Percentiles rank a stretch among this genome's conserved stretches.
These are phyloP conservation scores for Blastobotrys attinorum DNA, from an alignment of 805 yeast genomes.

Conservation along the genomic window DNA sequence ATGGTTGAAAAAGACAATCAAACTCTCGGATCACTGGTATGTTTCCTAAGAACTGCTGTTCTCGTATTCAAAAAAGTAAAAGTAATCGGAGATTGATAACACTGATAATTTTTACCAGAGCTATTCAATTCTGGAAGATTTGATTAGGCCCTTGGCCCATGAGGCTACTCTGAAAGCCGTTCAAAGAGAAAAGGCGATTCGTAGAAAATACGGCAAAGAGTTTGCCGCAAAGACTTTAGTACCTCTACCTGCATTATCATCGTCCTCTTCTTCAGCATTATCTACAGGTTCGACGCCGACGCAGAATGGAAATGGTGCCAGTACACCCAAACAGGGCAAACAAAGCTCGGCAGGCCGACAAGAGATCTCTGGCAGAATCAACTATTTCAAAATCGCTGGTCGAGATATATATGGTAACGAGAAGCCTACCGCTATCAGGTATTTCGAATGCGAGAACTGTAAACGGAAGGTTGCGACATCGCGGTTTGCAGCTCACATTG, in stretches of 20 bases:
- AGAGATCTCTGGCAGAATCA: slow-evolving; percentile 19
- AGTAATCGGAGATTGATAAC: too few species aligned
- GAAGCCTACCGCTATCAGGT: slow-evolving; percentile 42
- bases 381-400: slow-evolving; percentile 24
- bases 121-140: slow-evolving; percentile 20
- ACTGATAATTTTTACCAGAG: slow-evolving; percentile 9
- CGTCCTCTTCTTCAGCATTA: slow-evolving; percentile 6
- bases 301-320: slow-evolving; percentile 6
- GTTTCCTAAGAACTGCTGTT: slow-evolving; percentile 2
- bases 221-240: slow-evolving; percentile 13
- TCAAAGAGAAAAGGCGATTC: slow-evolving; percentile 25
- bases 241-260: slow-evolving; percentile 2
- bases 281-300: background rate
- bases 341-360: slow-evolving; percentile 13
- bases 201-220: slow-evolving; percentile 28
- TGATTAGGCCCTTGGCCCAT: slow-evolving; percentile 27
- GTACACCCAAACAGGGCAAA: background rate
- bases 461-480: slow-evolving; percentile 82
- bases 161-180: slow-evolving; percentile 29
- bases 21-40: slow-evolving; percentile 11
- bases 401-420: slow-evolving; percentile 36
- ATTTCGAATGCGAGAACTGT: slow-evolving; percentile 76
- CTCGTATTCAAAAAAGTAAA: too few species aligned
- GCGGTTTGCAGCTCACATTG: slow-evolving; percentile 87
- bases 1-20: slow-evolving; percentile 2